Evolutionary conservation across 2,329 filamentous ascomycete genomes (phyloP).

Genomic region (Cercospora beticola): DNA sequence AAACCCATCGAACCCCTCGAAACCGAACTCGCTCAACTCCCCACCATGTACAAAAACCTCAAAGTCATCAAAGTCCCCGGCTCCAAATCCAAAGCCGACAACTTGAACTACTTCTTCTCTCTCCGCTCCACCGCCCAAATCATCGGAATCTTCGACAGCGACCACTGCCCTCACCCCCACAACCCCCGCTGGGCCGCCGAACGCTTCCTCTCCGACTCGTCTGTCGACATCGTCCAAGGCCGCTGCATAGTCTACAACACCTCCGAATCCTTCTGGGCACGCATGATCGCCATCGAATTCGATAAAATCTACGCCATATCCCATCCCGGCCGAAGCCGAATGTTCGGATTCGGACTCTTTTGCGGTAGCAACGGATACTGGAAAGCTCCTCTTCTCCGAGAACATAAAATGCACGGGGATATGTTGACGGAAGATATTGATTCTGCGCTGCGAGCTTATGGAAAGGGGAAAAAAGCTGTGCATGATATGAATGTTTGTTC

Average conservation of each 20-base stretch:
- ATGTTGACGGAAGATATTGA: conserved; percentile 55
- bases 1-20: conserved; percentile 49
- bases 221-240: conserved; percentile 52
- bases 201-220: conserved; percentile 45
- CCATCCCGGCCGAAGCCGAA: conserved; percentile 49
- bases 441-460: conserved; percentile 49
- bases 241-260: conserved; percentile 53
- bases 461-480: conserved; percentile 45
- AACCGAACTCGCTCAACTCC: conserved; percentile 43
- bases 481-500: conserved; percentile 53
- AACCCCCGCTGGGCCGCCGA: conserved; percentile 51
- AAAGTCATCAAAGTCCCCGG: conserved; percentile 50
- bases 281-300: conserved; percentile 52
- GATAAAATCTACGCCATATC: conserved; percentile 55
- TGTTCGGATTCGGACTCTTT: conserved; percentile 52
- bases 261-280: conserved; percentile 45
- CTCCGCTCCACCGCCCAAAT: conserved; percentile 48
- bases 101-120: conserved; percentile 51
- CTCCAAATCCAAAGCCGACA: conserved; percentile 53
- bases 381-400: conserved; percentile 46
- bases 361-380: conserved; percentile 53
- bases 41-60: conserved; percentile 42
- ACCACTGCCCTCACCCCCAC: conserved; percentile 53
- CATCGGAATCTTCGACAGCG: conserved; percentile 52
- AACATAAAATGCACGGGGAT: conserved; percentile 52